Evolutionary conservation across 768 basidiomycete species (phyloP).

Genomic region (Tulasnella sp.): DNA sequence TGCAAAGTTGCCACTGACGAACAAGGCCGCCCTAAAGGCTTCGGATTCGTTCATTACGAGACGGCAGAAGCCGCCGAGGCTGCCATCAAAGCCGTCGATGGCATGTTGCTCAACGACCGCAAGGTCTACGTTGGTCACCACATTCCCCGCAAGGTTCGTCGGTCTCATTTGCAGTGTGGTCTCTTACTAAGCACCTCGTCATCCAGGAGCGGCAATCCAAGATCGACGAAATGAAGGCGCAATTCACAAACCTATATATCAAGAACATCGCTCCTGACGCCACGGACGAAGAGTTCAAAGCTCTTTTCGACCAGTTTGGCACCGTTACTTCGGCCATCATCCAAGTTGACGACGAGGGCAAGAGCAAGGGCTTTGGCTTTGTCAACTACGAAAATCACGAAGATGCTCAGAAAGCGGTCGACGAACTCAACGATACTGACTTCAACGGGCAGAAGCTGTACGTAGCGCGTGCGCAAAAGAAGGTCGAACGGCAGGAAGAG

Average conservation of each 20-base stretch:
- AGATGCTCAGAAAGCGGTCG: slow-evolving; percentile 81
- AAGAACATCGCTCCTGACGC: slow-evolving; percentile 89
- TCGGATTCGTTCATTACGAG: slow-evolving; percentile 99
- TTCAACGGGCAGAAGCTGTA: slow-evolving; percentile 80
- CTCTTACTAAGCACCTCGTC: neutral
- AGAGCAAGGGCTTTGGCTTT: slow-evolving; percentile 95
- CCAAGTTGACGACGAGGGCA: slow-evolving; percentile 73
- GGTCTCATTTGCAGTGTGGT: neutral
- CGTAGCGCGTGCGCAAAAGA: slow-evolving; percentile 95
- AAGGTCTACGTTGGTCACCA: slow-evolving; percentile 98
- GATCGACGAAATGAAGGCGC: slow-evolving; percentile 91
- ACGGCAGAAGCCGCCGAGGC: slow-evolving; percentile 90
- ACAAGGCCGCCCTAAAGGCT: slow-evolving; percentile 89
- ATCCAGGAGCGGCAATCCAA: slow-evolving; percentile 89
- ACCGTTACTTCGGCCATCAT: slow-evolving; percentile 80
- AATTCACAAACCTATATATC: slow-evolving; percentile 97
- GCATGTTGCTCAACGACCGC: slow-evolving; percentile 98
- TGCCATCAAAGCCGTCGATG: slow-evolving; percentile 97
- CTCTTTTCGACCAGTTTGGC: slow-evolving; percentile 67
- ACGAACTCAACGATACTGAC: slow-evolving; percentile 76
- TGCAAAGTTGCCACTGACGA: slow-evolving; percentile 99
- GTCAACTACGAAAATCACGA: slow-evolving; percentile 94
- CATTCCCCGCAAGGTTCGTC: slow-evolving; percentile 80
- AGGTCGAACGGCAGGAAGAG: slow-evolving; percentile 95
- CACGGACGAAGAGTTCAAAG: slow-evolving; percentile 73